Conservation (phyloP, 257 asterid genomes). For the Plantago elongata region DNA sequence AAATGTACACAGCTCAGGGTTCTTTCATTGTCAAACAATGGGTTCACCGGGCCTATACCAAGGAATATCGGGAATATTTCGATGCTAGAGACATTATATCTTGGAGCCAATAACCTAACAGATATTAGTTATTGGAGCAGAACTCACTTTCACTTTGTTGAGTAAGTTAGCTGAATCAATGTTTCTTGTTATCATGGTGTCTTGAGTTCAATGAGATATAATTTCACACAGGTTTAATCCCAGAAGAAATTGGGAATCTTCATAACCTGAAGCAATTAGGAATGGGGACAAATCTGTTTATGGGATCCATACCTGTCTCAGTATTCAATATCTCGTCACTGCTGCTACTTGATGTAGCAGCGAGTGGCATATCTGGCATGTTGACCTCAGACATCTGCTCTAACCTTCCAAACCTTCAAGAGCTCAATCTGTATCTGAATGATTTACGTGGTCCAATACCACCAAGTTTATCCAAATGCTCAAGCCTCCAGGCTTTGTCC, state of each 20-base stretch:
- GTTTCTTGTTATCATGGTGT: no score
- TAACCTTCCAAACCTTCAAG: no score
- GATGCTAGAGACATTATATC: constrained; percentile 1
- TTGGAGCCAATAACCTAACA: constrained; percentile 5
- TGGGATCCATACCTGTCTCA: background rate
- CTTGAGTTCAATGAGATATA: no score
- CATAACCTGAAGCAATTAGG: background rate
- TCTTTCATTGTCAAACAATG: background rate
- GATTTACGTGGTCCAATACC: no score
- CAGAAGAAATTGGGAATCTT: constrained; percentile 5
- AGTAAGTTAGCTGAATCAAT: no score
- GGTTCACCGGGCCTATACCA: constrained; percentile 11
- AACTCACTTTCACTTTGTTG: no score
- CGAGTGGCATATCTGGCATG: no score
- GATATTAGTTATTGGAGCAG: background rate
- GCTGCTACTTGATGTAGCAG: no score
- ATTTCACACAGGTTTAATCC: constrained; percentile 1
- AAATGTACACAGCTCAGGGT: background rate
- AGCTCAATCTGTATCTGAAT: no score
- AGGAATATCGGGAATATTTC: constrained; percentile 10
- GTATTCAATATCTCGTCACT: constrained; percentile 7
- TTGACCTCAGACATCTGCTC: no score
- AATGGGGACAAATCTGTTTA: background rate
- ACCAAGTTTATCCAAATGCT: no score
- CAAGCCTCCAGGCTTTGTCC: constrained; percentile 14